Percentiles rank a stretch among this genome's conserved stretches.
phyloP scores from a whole-genome alignment of 169 alveolate species.

The Eimeria sp. region DNA sequence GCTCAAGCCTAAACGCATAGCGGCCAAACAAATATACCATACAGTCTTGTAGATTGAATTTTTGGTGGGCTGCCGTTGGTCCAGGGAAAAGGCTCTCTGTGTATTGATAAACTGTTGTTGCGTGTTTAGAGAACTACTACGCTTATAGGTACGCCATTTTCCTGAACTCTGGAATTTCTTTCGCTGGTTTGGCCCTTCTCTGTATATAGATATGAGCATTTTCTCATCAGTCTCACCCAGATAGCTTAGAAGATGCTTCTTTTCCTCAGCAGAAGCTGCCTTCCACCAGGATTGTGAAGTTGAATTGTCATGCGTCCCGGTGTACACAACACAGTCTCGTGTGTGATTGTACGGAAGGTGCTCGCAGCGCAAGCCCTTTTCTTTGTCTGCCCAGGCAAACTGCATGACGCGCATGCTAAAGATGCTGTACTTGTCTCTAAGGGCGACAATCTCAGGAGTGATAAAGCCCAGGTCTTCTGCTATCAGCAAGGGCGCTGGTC shows the following conservation, averaged over 20 bases:
- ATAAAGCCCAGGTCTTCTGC: constrained; percentile 82
- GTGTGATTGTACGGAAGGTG: constrained; percentile 81
- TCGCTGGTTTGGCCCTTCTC: neutral
- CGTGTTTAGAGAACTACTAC: neutral
- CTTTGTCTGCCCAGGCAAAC: constrained; percentile 81
- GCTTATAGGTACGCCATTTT: neutral
- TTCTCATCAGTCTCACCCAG: constrained; percentile 39
- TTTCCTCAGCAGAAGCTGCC: constrained; percentile 57
- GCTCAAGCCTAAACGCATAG: constrained; percentile 34
- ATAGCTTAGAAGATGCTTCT: constrained; percentile 53
- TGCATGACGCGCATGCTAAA: constrained; percentile 84
- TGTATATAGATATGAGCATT: too few relatives aligned
- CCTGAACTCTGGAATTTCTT: neutral
- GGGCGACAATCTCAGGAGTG: constrained; percentile 74
- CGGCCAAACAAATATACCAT: neutral
- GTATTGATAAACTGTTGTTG: neutral
- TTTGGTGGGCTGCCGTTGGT: neutral
- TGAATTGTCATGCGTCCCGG: constrained; percentile 82
- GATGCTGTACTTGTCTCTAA: constrained; percentile 75
- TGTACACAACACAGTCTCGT: constrained; percentile 71
- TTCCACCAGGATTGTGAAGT: constrained; percentile 78
- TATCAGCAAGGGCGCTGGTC: constrained; percentile 69
- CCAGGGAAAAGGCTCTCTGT: neutral
- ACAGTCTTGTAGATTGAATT: neutral
- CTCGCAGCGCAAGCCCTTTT: constrained; percentile 78